Evolutionary conservation across 2,329 filamentous ascomycete genomes (phyloP).

Genomic region (Colletotrichum sp.): DNA sequence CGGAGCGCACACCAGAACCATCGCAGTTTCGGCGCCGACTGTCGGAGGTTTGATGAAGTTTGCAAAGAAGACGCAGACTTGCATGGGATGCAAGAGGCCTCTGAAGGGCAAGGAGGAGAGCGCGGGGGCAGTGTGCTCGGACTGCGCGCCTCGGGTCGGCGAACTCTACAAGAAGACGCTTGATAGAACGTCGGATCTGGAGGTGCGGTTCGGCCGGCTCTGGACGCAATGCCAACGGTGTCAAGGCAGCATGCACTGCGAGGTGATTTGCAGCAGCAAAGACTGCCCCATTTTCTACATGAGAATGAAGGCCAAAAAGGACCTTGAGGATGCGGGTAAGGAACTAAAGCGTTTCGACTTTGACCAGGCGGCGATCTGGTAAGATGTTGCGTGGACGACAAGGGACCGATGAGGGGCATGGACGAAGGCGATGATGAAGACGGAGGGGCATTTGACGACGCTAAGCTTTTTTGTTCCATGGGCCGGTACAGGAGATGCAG

Average conservation of each 20-base stretch:
- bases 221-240: slow-evolving; percentile 99
- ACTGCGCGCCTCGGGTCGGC: slow-evolving; percentile 84
- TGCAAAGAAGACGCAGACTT: slow-evolving; percentile 95
- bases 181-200: slow-evolving; percentile 86
- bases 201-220: slow-evolving; percentile 88
- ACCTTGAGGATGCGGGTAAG: slow-evolving; percentile 92
- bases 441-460: not conserved
- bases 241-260: slow-evolving; percentile 96
- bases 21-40: slow-evolving; percentile 89
- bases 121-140: slow-evolving; percentile 84
- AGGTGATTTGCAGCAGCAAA: slow-evolving; percentile 95
- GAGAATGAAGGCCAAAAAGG: slow-evolving; percentile 99
- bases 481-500: slow-evolving; percentile 2
- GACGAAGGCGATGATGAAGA: not conserved
- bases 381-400: not conserved
- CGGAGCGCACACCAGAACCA: slow-evolving; percentile 93
- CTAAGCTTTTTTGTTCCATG: slow-evolving; percentile 3
- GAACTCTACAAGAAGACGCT: slow-evolving; percentile 95
- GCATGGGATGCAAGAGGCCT: slow-evolving; percentile 99
- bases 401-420: not conserved
- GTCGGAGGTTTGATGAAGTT: slow-evolving; percentile 98
- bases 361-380: slow-evolving; percentile 74
- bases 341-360: slow-evolving; percentile 90
- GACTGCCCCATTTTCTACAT: slow-evolving; percentile 99
- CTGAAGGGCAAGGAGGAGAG: slow-evolving; percentile 80